Evolutionary conservation across 768 basidiomycete genomes (phyloP).

Genomic region (Clathrus columnatus): DNA sequence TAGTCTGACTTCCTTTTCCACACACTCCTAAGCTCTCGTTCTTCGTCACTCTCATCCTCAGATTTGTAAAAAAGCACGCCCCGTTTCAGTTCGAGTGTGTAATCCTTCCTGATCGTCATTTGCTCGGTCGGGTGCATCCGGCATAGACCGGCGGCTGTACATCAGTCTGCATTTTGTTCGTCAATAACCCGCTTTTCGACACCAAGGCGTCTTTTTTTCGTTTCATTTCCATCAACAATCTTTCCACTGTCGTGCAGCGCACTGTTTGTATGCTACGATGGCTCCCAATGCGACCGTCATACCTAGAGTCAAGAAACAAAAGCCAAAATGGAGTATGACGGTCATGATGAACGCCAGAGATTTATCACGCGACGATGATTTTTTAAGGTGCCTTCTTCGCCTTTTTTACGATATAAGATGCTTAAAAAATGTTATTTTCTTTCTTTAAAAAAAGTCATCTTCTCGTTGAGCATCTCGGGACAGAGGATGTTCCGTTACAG

Average conservation of each 20-base stretch:
- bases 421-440: neutral
- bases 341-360: conserved; percentile 89
- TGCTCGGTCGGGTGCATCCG: neutral
- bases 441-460: conserved; percentile 38
- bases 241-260: neutral
- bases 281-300: neutral
- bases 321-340: conserved; percentile 60
- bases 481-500: conserved; percentile 59
- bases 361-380: conserved; percentile 86
- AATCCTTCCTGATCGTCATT: neutral
- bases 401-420: neutral
- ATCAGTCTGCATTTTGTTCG: neutral
- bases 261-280: neutral
- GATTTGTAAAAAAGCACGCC: neutral
- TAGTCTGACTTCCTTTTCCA: neutral
- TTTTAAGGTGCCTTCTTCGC: conserved; percentile 44
- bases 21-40: neutral
- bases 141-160: neutral
- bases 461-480: conserved; percentile 82
- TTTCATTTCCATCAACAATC: neutral
- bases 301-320: conserved; percentile 2
- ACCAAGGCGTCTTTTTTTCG: conserved; percentile 1
- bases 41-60: neutral
- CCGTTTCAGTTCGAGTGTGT: neutral
- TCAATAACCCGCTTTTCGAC: neutral